Base-by-base conservation (phyloP, 768 basidiomycete species). In the Lentinula aciculospora region DNA sequence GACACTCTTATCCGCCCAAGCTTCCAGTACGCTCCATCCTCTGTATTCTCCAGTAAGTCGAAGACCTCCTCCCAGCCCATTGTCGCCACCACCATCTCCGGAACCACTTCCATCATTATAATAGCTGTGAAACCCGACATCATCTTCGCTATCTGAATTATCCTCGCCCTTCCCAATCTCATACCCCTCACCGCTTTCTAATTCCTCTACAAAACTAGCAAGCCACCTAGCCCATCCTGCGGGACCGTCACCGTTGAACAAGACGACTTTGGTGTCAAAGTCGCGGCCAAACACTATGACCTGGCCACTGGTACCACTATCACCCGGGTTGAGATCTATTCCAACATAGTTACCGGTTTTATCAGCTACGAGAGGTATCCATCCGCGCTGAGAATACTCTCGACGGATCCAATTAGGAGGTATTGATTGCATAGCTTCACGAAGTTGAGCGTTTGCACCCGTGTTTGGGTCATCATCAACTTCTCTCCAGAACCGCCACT, bases 211-310 rank as follows among this genome's bases (percentile, higher is more conserved):
- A 65, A 98, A 98, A 56, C 77, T 78, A 4, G 93, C 86, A 53
- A 98, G 73, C 93, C 94, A 99, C 65, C 86, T 85, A 34, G 92
- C 97, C 96, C 97, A 99, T 3, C 96, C 97, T 9, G 81, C 85
- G 15, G 82, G 79, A 7, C 94, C 94, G 58, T 98, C 94, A 7
- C 97, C 97, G 53, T 82, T 79, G 86, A 89, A 98, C 46, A 98
- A 76, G 40, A 98, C 95, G 36, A 97, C 92, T 68, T 99, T 99
- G 10, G 93, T 89, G 71, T 99, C 97, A 71, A 98, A 98, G 68
- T 98, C 97, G 51, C 97, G 83, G n/a, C 97, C 97, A 69, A 98
- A 99, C 49, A 98, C 87, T 58, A 99, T 97, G 47, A 98, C 96
- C 68, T 99, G 97, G 5, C 97, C 97, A 56, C 80, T 76, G 8